Evolutionary conservation across 805 yeast species (phyloP).

Genomic region (Starmerella roubikii): DNA sequence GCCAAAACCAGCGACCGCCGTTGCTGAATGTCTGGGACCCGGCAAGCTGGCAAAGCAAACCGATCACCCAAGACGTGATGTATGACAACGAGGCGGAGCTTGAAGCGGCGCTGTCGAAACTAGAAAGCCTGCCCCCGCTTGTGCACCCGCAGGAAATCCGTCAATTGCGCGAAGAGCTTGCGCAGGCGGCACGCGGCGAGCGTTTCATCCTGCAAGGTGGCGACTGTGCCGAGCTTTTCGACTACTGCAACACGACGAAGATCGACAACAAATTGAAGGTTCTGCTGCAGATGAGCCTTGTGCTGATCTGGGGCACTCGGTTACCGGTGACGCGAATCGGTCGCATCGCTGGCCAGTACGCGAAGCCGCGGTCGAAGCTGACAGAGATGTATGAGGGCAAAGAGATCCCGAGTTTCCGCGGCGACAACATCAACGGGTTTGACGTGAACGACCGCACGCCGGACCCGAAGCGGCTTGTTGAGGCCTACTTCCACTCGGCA

Average conservation of each 20-base stretch:
- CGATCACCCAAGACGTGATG: constrained; percentile 32
- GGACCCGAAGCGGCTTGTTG: constrained; percentile 30
- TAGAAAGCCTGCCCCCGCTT: constrained; percentile 32
- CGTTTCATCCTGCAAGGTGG: constrained; percentile 35
- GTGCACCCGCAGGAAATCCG: constrained; percentile 31
- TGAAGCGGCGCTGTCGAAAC: constrained; percentile 30
- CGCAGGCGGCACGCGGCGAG: constrained; percentile 31
- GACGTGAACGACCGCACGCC: constrained; percentile 30
- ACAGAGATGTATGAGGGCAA: constrained; percentile 32
- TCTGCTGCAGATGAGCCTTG: constrained; percentile 32
- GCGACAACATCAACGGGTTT: constrained; percentile 33
- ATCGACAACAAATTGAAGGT: constrained; percentile 33
- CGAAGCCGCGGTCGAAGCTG: constrained; percentile 33
- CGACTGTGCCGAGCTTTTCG: constrained; percentile 34
- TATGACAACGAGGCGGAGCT: constrained; percentile 29
- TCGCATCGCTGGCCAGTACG: constrained; percentile 34
- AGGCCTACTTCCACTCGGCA: constrained; percentile 34
- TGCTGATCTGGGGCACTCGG: constrained; percentile 32
- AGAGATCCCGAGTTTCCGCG: constrained; percentile 31
- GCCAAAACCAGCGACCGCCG: constrained; percentile 8
- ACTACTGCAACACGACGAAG: constrained; percentile 30
- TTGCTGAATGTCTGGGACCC: constrained; percentile 26
- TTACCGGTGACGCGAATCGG: constrained; percentile 32
- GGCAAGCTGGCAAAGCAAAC: constrained; percentile 32
- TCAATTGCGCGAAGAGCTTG: constrained; percentile 24